Evolutionary conservation across 208 protist species (phyloP).

Genomic region (Trypanosoma vivax): DNA sequence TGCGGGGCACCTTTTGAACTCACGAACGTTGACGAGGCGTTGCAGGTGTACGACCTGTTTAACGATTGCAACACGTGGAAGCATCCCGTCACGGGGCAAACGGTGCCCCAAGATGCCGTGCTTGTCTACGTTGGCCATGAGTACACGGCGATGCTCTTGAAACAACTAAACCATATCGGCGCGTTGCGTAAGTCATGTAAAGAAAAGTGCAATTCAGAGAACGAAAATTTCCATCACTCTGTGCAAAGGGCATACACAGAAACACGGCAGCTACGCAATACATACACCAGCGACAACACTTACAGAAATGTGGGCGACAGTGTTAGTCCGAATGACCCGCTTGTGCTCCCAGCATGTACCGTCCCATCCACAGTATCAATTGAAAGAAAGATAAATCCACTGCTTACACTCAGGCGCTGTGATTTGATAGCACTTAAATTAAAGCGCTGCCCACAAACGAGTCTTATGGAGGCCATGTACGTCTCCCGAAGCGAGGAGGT

Average conservation of each 20-base stretch:
- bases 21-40: constrained; percentile 31
- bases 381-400: constrained; percentile 55
- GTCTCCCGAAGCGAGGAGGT: constrained; percentile 18
- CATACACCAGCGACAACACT: constrained; percentile 12
- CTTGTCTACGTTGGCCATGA: constrained; percentile 76
- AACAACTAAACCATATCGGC: constrained; percentile 24
- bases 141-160: constrained; percentile 63
- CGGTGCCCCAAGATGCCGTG: constrained; percentile 43
- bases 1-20: constrained; percentile 91
- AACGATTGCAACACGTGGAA: constrained; percentile 30
- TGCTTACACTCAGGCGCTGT: constrained; percentile 48
- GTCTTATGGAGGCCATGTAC: constrained; percentile 36
- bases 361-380: constrained; percentile 59
- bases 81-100: constrained; percentile 57
- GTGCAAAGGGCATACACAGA: constrained; percentile 20
- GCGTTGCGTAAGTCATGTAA: neutral
- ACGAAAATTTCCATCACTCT: constrained; percentile 15
- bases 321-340: neutral
- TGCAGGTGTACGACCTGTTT: constrained; percentile 38
- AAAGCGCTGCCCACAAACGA: constrained; percentile 20
- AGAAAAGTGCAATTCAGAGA: neutral
- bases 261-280: constrained; percentile 31
- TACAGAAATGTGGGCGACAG: neutral
- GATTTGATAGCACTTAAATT: constrained; percentile 23
- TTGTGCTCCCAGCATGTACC: constrained; percentile 43